Evolutionary conservation across 305 asterid genomes (phyloP).

Genomic region (Fraxinus sp.): DNA sequence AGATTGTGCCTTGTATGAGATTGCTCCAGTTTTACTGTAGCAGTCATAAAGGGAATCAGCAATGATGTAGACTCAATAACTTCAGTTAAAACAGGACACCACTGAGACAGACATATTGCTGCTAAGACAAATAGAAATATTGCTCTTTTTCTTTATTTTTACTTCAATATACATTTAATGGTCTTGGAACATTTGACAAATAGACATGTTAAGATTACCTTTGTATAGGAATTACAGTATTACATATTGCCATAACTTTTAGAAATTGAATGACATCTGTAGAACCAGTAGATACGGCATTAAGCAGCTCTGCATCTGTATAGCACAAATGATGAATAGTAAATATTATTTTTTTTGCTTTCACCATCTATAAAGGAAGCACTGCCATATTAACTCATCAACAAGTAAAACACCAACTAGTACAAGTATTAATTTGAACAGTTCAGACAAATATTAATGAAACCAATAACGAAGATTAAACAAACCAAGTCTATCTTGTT

Average conservation of each 20-base stretch:
- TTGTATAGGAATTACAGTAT: constrained; percentile 84
- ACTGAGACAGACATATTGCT: neutral
- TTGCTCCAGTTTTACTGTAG: constrained; percentile 64
- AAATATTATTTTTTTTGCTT: neutral
- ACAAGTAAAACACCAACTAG: neutral
- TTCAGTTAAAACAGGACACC: constrained; percentile 19
- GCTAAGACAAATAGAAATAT: constrained; percentile 10
- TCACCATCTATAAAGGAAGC: neutral
- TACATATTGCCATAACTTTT: constrained; percentile 89
- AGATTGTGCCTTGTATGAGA: constrained; percentile 87
- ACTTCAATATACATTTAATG: constrained; percentile 7
- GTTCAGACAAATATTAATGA: neutral
- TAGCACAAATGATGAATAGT: constrained; percentile 20
- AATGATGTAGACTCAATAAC: constrained; percentile 18
- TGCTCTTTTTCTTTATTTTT: constrained; percentile 4
- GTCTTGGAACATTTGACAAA: constrained; percentile 26
- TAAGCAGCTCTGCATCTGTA: constrained; percentile 66
- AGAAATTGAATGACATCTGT: constrained; percentile 71
- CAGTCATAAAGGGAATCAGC: constrained; percentile 11
- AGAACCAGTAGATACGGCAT: constrained; percentile 68
- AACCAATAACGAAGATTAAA: neutral
- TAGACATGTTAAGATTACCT: constrained; percentile 50
- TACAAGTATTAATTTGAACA: neutral
- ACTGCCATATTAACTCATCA: neutral
- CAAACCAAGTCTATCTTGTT: neutral